These are phyloP conservation scores for Juglanconis juglandina DNA, from an alignment of 2,329 filamentous ascomycete genomes.

Conservation along the genomic window DNA sequence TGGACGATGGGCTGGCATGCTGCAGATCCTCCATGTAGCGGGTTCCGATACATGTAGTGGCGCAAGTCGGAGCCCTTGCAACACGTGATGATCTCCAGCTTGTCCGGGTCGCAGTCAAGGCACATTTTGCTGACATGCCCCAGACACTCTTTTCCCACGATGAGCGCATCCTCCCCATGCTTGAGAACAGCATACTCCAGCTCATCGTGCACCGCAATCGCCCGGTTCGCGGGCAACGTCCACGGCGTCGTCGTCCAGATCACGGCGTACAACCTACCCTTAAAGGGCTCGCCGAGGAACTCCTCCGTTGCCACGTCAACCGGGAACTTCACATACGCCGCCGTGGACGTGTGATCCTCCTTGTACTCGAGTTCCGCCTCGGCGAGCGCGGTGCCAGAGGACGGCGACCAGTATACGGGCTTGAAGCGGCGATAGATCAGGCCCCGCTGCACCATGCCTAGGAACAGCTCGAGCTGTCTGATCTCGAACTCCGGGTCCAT, in stretches of 20 bases:
- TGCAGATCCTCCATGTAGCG: conserved; percentile 59
- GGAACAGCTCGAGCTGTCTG: conserved; percentile 71
- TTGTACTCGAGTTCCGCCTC: conserved; percentile 84
- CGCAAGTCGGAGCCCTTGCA: conserved; percentile 60
- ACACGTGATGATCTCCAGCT: background rate
- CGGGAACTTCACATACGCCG: conserved; percentile 79
- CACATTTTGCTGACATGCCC: conserved; percentile 51
- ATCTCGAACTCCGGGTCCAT: conserved; percentile 76
- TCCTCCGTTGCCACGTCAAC: conserved; percentile 46
- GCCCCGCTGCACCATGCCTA: conserved; percentile 67
- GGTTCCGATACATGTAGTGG: conserved; percentile 66
- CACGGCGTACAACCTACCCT: conserved; percentile 65
- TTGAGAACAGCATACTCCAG: conserved; percentile 70
- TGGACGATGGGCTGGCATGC: conserved; percentile 68
- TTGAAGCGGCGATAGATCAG: conserved; percentile 76
- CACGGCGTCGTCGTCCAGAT: conserved; percentile 99
- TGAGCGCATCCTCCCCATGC: conserved; percentile 53
- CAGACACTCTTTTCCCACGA: conserved; percentile 71
- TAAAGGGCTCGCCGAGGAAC: conserved; percentile 32
- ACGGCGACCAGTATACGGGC: conserved; percentile 84
- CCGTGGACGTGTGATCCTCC: conserved; percentile 66
- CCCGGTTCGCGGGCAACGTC: conserved; percentile 90
- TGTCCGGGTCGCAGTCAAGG: conserved; percentile 39
- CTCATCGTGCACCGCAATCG: conserved; percentile 75
- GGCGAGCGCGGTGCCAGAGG: conserved; percentile 72